Base-by-base conservation (phyloP, 106 monocot species). In the Platanthera guangdongensis region DNA sequence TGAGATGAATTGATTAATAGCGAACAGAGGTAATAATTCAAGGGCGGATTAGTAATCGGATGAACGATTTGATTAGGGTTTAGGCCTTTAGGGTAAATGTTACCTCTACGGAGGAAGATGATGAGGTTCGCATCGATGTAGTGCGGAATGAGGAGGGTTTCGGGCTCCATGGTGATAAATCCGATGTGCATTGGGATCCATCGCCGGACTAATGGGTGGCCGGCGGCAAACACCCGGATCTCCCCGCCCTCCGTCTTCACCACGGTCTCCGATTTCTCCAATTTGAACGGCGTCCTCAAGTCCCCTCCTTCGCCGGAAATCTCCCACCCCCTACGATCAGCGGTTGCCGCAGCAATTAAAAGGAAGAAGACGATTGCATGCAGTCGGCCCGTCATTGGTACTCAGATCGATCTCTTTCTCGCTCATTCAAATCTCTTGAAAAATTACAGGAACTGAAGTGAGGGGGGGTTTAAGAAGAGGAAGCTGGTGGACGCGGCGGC, bases 131-230 rank as follows among this genome's bases (percentile, higher is more conserved):
- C 73, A 71, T 95, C 95, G 52, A 90, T 8, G 74, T 95, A 95
- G 84, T 95, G 95, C 2, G 95, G 95, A 50, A 95, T 81, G 75
- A 93, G 81, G 50, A 95, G 82, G 0, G 90, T 83, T 75, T 87
- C 90, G 19, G 95, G 93, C 80, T 95, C 90, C 95, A 95, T 92
- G 52, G 75, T 75, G 32, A 95, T 88, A 71, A 90, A 89, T 7
- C 90, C 93, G 30, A 95, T 69, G 76, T 93, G 95, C 90, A 95
- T 84, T 63, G 55, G 76, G 3, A 51, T 21, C 16, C 68, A 72
- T 21, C 30, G 67, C 8, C 77, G 81, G 14, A 25, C 45, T 53
- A 54, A 57, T 28, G 73, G 19, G 12, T 51, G 50, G 54, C 32
- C 73, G 4, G 82, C 82, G 68, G 82, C 82, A 59, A 86, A 79